Percentiles rank a stretch among this genome's conserved stretches.
phyloP scores from a whole-genome alignment of 805 yeast species.

The Candida maesae region DNA sequence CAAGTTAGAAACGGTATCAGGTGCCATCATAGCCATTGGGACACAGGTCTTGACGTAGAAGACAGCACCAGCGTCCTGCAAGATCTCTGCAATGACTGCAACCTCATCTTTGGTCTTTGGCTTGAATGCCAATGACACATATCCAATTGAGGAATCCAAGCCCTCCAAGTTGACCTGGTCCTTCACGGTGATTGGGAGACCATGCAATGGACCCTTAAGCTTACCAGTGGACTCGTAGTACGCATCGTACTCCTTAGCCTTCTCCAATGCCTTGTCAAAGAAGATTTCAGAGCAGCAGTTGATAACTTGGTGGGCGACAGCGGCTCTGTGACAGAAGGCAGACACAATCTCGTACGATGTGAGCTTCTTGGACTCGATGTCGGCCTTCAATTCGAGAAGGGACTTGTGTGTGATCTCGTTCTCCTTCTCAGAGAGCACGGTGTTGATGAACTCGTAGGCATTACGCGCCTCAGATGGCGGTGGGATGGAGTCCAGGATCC shows the following conservation, averaged over 20 bases:
- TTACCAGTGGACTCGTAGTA: slow-evolving; percentile 43
- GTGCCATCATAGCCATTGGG: slow-evolving; percentile 47
- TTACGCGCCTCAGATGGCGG: slow-evolving; percentile 18
- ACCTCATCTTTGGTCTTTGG: slow-evolving; percentile 46
- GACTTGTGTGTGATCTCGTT: slow-evolving; percentile 16
- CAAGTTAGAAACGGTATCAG: slow-evolving; percentile 41
- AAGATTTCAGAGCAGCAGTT: slow-evolving; percentile 37
- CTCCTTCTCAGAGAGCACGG: slow-evolving; percentile 45
- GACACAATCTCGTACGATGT: slow-evolving; percentile 12
- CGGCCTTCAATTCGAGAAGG: slow-evolving; percentile 7
- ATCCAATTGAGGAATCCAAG: slow-evolving; percentile 47
- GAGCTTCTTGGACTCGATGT: slow-evolving; percentile 6
- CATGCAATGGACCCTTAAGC: slow-evolving; percentile 61
- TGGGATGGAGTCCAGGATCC: slow-evolving; percentile 20
- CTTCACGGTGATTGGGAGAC: slow-evolving; percentile 61
- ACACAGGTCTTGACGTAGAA: slow-evolving; percentile 50
- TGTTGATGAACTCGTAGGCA: slow-evolving; percentile 19
- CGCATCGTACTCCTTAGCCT: slow-evolving; percentile 52
- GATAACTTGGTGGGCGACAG: slow-evolving; percentile 51
- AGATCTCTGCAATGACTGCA: slow-evolving; percentile 35
- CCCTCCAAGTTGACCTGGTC: slow-evolving; percentile 41
- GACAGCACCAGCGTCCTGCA: slow-evolving; percentile 47
- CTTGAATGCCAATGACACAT: slow-evolving; percentile 44
- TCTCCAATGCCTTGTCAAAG: slow-evolving; percentile 50
- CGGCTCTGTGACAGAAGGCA: slow-evolving; percentile 53